phyloP scores from a whole-genome alignment of 768 basidiomycete species.

The Lepiota brunneoincarnata region DNA sequence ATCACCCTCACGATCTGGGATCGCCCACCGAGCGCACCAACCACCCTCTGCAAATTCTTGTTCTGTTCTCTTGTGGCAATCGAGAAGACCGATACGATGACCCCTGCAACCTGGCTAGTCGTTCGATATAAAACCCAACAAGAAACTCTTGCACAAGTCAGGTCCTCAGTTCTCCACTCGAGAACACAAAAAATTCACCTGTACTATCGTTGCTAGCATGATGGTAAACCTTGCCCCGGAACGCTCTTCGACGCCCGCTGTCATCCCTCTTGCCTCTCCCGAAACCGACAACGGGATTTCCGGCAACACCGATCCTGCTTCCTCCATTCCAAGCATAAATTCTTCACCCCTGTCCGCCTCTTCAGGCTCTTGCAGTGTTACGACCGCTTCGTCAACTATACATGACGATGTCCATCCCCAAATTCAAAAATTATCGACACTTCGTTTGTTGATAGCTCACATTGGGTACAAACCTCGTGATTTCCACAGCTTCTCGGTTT shows the following conservation, averaged over 20 bases:
- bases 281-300: neutral
- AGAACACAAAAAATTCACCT: neutral
- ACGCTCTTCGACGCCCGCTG: neutral
- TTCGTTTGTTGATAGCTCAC: constrained; percentile 60
- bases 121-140: constrained; percentile 27
- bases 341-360: constrained; percentile 14
- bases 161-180: neutral
- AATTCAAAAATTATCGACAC: constrained; percentile 43
- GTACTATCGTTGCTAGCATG: neutral
- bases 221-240: neutral
- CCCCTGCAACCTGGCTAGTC: constrained; percentile 20
- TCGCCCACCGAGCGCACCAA: constrained; percentile 9
- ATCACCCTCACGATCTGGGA: constrained; percentile 15
- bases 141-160: neutral
- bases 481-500: constrained; percentile 6
- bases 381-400: constrained; percentile 28
- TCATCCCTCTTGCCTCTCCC: neutral
- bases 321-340: neutral
- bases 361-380: constrained; percentile 24
- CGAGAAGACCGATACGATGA: constrained; percentile 23
- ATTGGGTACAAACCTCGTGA: constrained; percentile 50
- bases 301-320: neutral
- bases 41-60: too few species aligned
- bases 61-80: constrained; percentile 22
- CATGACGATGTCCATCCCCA: constrained; percentile 21